These are phyloP conservation scores for Dactylorhiza incarnata DNA, from an alignment of 106 monocot species.

Conservation along the genomic window DNA sequence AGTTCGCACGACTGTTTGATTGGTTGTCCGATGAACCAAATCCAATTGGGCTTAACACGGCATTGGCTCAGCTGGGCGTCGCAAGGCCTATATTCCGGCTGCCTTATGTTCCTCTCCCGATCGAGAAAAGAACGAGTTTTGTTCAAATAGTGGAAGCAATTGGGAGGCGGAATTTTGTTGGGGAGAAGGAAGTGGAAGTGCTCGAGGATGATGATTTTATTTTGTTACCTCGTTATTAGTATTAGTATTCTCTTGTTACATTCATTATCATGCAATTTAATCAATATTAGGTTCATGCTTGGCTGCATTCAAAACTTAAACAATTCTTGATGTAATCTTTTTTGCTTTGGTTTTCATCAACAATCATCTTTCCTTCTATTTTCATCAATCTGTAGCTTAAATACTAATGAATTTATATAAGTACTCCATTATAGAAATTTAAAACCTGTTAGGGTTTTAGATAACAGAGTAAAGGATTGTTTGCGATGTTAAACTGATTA, in stretches of 20 bases:
- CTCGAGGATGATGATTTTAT: conserved; percentile 78
- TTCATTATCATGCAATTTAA: neutral
- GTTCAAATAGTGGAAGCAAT: conserved; percentile 58
- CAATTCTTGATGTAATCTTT: neutral
- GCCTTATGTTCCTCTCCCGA: conserved; percentile 71
- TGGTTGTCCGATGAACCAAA: conserved; percentile 80
- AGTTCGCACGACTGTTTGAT: conserved; percentile 51
- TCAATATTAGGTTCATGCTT: neutral
- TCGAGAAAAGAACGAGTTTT: conserved; percentile 48
- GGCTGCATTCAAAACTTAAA: neutral
- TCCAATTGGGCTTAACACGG: conserved; percentile 70
- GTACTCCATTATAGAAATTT: too few relatives aligned
- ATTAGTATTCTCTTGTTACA: neutral
- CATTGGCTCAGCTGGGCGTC: conserved; percentile 77
- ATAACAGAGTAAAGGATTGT: too few relatives aligned
- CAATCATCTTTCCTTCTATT: neutral
- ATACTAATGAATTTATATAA: too few relatives aligned
- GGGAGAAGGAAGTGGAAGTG: conserved; percentile 52
- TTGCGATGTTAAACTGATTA: too few relatives aligned
- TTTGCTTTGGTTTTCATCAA: neutral
- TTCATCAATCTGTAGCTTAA: too few relatives aligned
- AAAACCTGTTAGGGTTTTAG: too few relatives aligned
- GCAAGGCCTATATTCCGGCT: conserved; percentile 57
- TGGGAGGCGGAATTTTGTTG: conserved; percentile 70
- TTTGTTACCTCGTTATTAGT: conserved; percentile 43